Evolutionary conservation across 2,329 filamentous ascomycete species (phyloP).

Genomic region (Blastomyces silverae): DNA sequence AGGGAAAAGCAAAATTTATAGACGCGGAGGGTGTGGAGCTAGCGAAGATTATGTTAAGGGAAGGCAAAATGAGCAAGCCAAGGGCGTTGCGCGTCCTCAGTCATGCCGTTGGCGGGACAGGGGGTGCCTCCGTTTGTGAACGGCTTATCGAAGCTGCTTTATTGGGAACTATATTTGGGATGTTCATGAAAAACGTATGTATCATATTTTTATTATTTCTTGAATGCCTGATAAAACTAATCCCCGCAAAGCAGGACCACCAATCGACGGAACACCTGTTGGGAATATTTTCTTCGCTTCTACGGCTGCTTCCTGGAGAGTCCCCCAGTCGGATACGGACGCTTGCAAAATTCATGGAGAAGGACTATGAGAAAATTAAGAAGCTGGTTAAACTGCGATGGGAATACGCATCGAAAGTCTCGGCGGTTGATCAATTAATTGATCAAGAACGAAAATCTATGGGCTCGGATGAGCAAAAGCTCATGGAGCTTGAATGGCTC

Average conservation of each 20-base stretch:
- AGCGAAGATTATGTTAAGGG: slow-evolving; percentile 81
- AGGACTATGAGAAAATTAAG: slow-evolving; percentile 75
- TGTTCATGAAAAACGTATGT: slow-evolving; percentile 70
- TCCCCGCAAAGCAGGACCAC: slow-evolving; percentile 49
- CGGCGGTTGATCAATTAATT: slow-evolving; percentile 58
- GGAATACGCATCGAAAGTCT: slow-evolving; percentile 60
- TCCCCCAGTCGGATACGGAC: slow-evolving; percentile 72
- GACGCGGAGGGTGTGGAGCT: slow-evolving; percentile 90
- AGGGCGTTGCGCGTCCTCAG: slow-evolving; percentile 76
- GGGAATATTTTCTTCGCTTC: slow-evolving; percentile 73
- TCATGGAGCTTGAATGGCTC: slow-evolving; percentile 64
- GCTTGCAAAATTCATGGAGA: slow-evolving; percentile 92
- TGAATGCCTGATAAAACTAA: slow-evolving; percentile 6
- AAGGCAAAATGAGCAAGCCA: slow-evolving; percentile 74
- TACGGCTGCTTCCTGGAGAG: slow-evolving; percentile 70
- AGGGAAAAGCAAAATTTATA: slow-evolving; percentile 73
- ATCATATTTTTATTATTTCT: not conserved
- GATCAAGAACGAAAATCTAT: slow-evolving; percentile 50
- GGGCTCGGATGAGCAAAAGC: slow-evolving; percentile 54
- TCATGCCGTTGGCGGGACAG: slow-evolving; percentile 61
- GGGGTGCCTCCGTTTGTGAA: slow-evolving; percentile 60
- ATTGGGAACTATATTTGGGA: slow-evolving; percentile 74
- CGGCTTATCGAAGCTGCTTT: slow-evolving; percentile 75
- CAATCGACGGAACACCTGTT: slow-evolving; percentile 71
- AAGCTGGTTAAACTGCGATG: slow-evolving; percentile 65